Base-by-base conservation (phyloP, 192 early-diverging fungal genomes). In the Coemansia asiatica region DNA sequence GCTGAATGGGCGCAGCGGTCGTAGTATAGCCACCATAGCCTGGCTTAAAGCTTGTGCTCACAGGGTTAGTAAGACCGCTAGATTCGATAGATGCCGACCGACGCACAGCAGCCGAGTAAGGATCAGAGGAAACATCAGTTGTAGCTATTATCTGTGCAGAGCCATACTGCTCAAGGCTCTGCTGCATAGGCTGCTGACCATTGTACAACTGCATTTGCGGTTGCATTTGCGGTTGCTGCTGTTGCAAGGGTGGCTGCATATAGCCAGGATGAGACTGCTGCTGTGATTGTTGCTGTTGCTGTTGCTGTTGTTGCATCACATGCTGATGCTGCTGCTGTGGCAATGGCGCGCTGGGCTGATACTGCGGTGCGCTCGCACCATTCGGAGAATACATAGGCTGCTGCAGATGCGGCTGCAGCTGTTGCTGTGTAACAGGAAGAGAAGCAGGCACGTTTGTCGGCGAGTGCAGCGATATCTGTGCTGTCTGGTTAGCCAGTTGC, bases 401-500 rank as follows among this genome's bases (percentile, higher is more conserved):
- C 31, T 51, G 66, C 55, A 28, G 55, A 16, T 56, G 55, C 55
- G 8, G 59, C 44, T 59, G 57, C 27, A 33, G 59, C 44, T 59
- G 57, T 36, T 60, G 59, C 10, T 38, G 31, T 1, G 26, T 28
- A 28, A 26, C 38, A 67, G 64, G 64, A 54, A 54, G 9, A 15
- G 53, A 53, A 6, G 60, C 25, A 4, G 51, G 26, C 21, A 65
- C 57, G 2, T 31, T 55, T 1, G 61, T 57, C 8, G 72, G 78
- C 44, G 72, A 71, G 44, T 67, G 60, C 16, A 81, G 56, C 10
- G 72, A 66, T 63, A 81, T 63, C 19, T 69, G 78, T 3, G 78
- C 78, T 2, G 78, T 63, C 50, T 81, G 78, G 49, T 63, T 69
- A 21, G 67, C 56, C 44, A 81, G 63, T n/a, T 75, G 73, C 25